Evolutionary conservation across 305 asterid genomes (phyloP).

Genomic region (Ilex paraguariensis): DNA sequence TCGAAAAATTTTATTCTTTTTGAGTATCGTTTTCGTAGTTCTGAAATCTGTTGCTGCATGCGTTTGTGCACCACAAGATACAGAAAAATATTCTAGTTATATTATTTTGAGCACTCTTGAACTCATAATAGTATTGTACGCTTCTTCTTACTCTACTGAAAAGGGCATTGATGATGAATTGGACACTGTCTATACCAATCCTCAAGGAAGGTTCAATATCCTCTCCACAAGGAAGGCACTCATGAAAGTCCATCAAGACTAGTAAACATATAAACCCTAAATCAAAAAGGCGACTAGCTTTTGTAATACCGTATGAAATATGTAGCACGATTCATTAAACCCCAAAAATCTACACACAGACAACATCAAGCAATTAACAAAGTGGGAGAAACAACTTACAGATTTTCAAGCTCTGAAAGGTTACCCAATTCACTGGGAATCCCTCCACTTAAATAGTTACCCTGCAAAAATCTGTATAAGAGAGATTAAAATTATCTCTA

Average conservation of each 20-base stretch:
- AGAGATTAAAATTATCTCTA: slow-evolving; percentile 1
- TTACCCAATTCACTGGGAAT: slow-evolving; percentile 87
- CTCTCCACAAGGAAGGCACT: not conserved
- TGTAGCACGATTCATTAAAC: not conserved
- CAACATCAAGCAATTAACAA: slow-evolving; percentile 10
- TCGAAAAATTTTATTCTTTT: too few species aligned
- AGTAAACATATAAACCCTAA: not conserved
- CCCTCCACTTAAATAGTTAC: slow-evolving; percentile 81
- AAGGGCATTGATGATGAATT: too few species aligned
- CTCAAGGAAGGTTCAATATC: not conserved
- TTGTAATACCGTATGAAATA: not conserved
- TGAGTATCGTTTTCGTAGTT: too few species aligned
- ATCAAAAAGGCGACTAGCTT: not conserved
- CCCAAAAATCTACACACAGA: not conserved
- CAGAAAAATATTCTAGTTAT: too few species aligned
- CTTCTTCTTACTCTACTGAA: too few species aligned
- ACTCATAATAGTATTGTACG: too few species aligned
- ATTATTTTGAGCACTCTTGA: too few species aligned
- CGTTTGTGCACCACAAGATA: too few species aligned
- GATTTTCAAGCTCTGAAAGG: slow-evolving; percentile 63
- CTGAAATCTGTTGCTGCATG: too few species aligned
- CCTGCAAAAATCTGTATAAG: slow-evolving; percentile 82
- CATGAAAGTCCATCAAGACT: not conserved
- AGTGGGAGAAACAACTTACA: slow-evolving; percentile 47
- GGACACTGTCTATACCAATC: too few species aligned